Evolutionary conservation across 176 grass and related monocot genomes (phyloP).

Genomic region (Oryza meridionalis): DNA sequence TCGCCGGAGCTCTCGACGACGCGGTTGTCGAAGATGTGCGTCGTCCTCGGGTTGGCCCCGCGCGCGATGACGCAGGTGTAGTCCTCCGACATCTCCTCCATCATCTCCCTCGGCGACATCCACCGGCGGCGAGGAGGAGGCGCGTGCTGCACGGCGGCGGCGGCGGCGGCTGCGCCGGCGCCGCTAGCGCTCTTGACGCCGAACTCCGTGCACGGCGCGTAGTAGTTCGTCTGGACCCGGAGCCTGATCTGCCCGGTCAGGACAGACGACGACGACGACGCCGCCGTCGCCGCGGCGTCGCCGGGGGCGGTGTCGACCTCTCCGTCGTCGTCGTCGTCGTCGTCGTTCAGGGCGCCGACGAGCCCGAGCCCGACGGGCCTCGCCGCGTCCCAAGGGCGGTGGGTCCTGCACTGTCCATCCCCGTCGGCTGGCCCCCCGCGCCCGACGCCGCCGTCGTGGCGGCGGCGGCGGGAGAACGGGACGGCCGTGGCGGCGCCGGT

Average conservation of each 20-base stretch:
- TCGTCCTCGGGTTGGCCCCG: conserved; percentile 61
- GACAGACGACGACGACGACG: background rate
- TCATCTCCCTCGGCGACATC: conserved; percentile 51
- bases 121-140: conserved; percentile 5
- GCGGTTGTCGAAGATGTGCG: conserved; percentile 70
- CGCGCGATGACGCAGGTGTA: conserved; percentile 79
- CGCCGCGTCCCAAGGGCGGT: conserved; percentile 39
- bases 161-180: conserved; percentile 16
- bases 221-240: conserved; percentile 32
- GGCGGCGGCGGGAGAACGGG: conserved; percentile 34
- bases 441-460: background rate
- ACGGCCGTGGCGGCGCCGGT: background rate
- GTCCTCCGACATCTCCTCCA: conserved; percentile 75
- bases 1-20: conserved; percentile 43
- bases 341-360: conserved; percentile 44
- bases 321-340: conserved; percentile 28
- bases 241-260: conserved; percentile 41
- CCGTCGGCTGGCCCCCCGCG: too few species aligned
- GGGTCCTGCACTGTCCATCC: background rate
- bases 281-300: background rate
- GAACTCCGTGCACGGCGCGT: conserved; percentile 32
- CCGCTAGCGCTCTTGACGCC: conserved; percentile 43
- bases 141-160: background rate
- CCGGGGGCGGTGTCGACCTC: conserved; percentile 10
- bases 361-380: conserved; percentile 59